Evolutionary conservation across 345 rosid species (phyloP), one percentile per base, ranked within the genome.

Genomic region (Clausena lansium): DNA sequence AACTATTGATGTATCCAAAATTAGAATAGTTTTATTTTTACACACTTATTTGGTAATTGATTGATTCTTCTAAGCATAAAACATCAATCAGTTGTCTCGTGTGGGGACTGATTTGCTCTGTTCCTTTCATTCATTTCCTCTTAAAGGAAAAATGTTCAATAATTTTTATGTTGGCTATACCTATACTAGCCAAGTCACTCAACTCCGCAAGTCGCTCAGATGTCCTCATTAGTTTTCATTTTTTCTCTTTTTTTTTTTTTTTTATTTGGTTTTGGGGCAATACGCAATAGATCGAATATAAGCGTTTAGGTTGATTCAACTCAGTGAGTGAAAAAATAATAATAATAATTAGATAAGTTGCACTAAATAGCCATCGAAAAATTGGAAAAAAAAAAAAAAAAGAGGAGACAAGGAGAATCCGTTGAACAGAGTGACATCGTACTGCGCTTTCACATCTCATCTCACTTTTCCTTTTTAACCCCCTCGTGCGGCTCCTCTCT

Each of bases 381-480:
- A 22, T 7, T 3, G 0, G 11, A 36, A 58, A 14, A 6, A 7
- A 45, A 36, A 24, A 1, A 6, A 7, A 2, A 66, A 1, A 15
- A 20, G 10, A 47, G 45, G 41, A 41, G 76, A 73, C 76, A 74
- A 62, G 77, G 70, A 74, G 77, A 74, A 74, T 74, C 77, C 77
- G 2, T 63, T 22, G 47, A 19, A 30, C 77, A 62, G 77, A 30
- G 32, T 47, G 77, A 62, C 60, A 54, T 73, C 30, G 47, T 45
- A 45, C 38, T 36, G 60, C 28, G 27, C 45, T 22, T 62, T 63
- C 77, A 30, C 59, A 20, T 61, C 77, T 74, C 22, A 11, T 36
- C 67, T 5, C 61, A 5, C 19, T 2, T 32, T 45, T 19, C 22
- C 4, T 32, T 74, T 62, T 28, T 62, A 28, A 28, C 45, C 47